A percentile compares a stretch with the other conserved stretches of the same genome.
Evolutionary conservation across 2,329 filamentous ascomycete species (phyloP).

Genomic region (Pseudonectria foliicola): DNA sequence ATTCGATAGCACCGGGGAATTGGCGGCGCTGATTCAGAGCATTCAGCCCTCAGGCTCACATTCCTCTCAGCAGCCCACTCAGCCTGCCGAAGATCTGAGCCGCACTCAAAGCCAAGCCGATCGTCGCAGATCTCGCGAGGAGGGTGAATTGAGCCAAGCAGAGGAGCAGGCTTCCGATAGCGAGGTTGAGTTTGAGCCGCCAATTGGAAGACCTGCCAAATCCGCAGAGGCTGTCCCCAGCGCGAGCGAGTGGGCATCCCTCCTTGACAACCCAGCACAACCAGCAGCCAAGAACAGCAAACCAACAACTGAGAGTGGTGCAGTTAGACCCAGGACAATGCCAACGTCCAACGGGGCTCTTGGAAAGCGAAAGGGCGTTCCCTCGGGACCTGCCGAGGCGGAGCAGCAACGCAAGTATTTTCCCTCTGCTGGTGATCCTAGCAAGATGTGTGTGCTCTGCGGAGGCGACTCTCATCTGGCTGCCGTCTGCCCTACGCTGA

Average conservation of each 20-base stretch:
- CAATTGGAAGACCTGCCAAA: constrained; percentile 9
- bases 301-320: not conserved
- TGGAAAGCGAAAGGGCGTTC: constrained; percentile 16
- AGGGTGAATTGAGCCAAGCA: constrained; percentile 4
- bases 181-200: constrained; percentile 21
- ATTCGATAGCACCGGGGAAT: constrained; percentile 17
- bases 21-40: constrained; percentile 16
- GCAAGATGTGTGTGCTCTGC: constrained; percentile 45
- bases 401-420: constrained; percentile 43
- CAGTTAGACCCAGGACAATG: not conserved
- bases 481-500: constrained; percentile 35
- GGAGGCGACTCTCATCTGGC: constrained; percentile 40
- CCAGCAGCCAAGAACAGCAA: constrained; percentile 9
- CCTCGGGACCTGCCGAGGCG: constrained; percentile 26
- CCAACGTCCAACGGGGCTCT: constrained; percentile 2
- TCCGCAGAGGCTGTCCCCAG: constrained; percentile 2
- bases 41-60: constrained; percentile 6
- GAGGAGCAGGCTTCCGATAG: constrained; percentile 16
- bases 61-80: constrained; percentile 1
- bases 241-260: constrained; percentile 3
- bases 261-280: not conserved
- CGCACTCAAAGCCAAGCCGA: constrained; percentile 11
- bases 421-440: constrained; percentile 37
- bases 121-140: constrained; percentile 16
- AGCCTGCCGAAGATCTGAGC: constrained; percentile 2